phyloP scores from a whole-genome alignment of 495 filamentous ascomycete genomes.

The Xanthoparmelia taractica region DNA sequence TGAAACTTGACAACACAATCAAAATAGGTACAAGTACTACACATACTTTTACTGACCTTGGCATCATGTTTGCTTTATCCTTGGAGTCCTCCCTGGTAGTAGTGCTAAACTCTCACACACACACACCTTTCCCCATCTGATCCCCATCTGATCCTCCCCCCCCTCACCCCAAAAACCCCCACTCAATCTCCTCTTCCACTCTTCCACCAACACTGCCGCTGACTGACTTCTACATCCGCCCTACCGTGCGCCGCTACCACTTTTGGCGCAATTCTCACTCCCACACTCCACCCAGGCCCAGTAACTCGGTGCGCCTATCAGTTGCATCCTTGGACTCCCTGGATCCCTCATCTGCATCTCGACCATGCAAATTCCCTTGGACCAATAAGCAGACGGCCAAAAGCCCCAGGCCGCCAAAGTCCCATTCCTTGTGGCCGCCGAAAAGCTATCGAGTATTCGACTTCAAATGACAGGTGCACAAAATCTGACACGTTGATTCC shows the following conservation, averaged over 20 bases:
- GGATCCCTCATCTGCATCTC: background rate
- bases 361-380: no score
- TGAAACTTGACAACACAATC: no score
- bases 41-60: no score
- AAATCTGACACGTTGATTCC: background rate
- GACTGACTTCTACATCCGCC: background rate
- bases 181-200: background rate
- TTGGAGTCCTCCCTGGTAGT: no score
- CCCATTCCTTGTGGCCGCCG: background rate
- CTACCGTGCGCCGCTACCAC: constrained; percentile 13
- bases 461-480: constrained; percentile 3
- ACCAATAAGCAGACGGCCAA: background rate
- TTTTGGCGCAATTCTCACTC: constrained; percentile 12
- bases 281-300: background rate
- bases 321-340: background rate
- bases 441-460: background rate
- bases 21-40: no score
- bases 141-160: background rate
- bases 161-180: background rate
- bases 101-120: background rate
- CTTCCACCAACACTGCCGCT: background rate
- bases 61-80: no score
- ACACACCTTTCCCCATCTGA: background rate
- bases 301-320: background rate
- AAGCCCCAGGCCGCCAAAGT: constrained; percentile 6